A percentile compares a stretch with the other conserved stretches of the same genome.
Conservation (phyloP, 352 stramenopile species). For the Pythium grandisporangium region DNA sequence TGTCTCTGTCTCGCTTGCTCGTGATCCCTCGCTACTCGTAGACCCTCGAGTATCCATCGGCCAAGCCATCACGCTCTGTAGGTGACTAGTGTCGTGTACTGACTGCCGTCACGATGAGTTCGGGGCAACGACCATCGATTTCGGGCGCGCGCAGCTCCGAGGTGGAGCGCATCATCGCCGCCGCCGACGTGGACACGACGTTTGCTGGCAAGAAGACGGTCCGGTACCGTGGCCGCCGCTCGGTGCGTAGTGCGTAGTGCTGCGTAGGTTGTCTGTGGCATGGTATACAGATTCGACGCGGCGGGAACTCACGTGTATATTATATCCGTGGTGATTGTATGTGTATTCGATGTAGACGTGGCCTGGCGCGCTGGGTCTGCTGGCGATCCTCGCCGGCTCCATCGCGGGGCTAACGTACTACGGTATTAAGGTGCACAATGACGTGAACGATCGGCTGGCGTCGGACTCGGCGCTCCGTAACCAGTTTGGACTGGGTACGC, state of each 20-base stretch:
- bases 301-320: no score
- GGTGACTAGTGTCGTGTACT: no score
- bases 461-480: slow-evolving; percentile 39
- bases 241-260: slow-evolving; percentile 19
- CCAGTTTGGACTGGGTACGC: slow-evolving; percentile 41
- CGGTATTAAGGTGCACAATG: slow-evolving; percentile 47
- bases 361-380: slow-evolving; percentile 57
- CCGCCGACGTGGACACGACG: slow-evolving; percentile 69
- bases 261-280: background rate
- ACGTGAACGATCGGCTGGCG: slow-evolving; percentile 38
- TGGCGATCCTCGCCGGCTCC: slow-evolving; percentile 47
- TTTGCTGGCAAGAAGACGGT: slow-evolving; percentile 67
- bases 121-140: no score
- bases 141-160: slow-evolving; percentile 73
- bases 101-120: no score
- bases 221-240: slow-evolving; percentile 57
- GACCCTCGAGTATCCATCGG: no score
- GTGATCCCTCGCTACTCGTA: no score
- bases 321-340: no score
- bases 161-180: slow-evolving; percentile 74
- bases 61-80: no score
- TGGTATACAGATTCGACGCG: no score
- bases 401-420: slow-evolving; percentile 69
- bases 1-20: no score
- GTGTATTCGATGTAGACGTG: slow-evolving; percentile 61